Evolutionary conservation across 1,139 yeast species (phyloP), one percentile per base, ranked within the genome.

Genomic region (Magnusiomyces fungicola): DNA sequence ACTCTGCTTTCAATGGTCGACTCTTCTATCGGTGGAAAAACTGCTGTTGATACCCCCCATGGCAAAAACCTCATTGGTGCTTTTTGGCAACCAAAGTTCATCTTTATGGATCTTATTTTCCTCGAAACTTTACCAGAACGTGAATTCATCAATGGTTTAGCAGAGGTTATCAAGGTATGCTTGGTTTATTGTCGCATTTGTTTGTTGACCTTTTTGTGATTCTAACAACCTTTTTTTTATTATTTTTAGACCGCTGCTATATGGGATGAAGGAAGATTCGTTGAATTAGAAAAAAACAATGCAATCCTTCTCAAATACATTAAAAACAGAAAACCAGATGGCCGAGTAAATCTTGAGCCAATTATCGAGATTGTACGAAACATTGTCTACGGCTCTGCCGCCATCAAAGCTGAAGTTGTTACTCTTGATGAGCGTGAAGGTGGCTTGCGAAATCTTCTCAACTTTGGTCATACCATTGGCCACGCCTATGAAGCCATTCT

Each of bases 1-100:
- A 85, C 95, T 43, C 72, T 94, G 58, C 74, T 94, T 58, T 83
- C 98, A 7, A 94, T 94, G 99, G 98, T 94, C 21, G 99, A 94
- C 68, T 89, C 97, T 3, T 86, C 97, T 2, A 90, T 94, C 58
- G 99, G 99, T 50, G 99, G 99, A 45, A 94, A 94, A 67, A 94
- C 98, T 34, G 98, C 98, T 40, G 92, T 94, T 54, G 98, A 94
- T 65, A 90, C 97, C n/a, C 96, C 97, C 2, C 69, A 83, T 57
- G 98, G 99, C 46, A 94, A 94, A 73, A 94, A 94, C 70, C 82
- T 94, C 58, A 79, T 94, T 56, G 99, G 99, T 55, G 94, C 98
- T 0, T 94, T 94, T 69, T 94, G 96, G 85, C 99, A 94, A 69
- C 98, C 98, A 7, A 73, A 78, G 60, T 83, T 84, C 59, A 88